Conservation (phyloP, 768 basidiomycete genomes). For the Cyclocybe cylindracea region DNA sequence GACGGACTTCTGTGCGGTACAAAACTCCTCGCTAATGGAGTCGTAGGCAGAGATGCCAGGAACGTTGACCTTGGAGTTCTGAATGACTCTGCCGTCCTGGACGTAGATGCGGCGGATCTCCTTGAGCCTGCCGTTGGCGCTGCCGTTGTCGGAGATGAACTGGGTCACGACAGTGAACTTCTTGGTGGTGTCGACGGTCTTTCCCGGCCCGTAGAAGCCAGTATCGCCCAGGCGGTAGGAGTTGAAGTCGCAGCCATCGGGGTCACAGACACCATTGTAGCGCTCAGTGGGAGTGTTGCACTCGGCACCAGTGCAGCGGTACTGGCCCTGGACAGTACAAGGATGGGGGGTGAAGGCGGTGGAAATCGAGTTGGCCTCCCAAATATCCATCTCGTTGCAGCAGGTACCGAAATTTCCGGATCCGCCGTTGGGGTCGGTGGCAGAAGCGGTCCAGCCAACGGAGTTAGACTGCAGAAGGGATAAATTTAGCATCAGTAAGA, state of each 20-base stretch:
- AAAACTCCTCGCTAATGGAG: too few relatives aligned
- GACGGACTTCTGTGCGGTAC: too few relatives aligned
- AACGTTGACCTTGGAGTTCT: too few relatives aligned
- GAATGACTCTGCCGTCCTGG: background rate
- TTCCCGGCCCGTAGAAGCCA: slow-evolving; percentile 15
- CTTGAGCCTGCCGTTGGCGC: slow-evolving; percentile 23
- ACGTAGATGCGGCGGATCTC: slow-evolving; percentile 29
- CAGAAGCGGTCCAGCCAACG: background rate
- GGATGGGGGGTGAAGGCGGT: slow-evolving; percentile 44
- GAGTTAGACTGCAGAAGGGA: too few relatives aligned
- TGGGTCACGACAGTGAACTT: slow-evolving; percentile 23
- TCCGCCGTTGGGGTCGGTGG: slow-evolving; percentile 41
- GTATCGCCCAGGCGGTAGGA: slow-evolving; percentile 48
- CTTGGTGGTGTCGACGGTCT: slow-evolving; percentile 43
- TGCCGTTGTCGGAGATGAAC: slow-evolving; percentile 41
- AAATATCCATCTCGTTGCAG: slow-evolving; percentile 56
- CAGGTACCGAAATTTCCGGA: slow-evolving; percentile 43
- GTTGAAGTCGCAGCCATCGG: slow-evolving; percentile 58
- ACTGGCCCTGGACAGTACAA: slow-evolving; percentile 36
- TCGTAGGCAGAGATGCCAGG: too few relatives aligned
- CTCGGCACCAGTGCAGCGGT: slow-evolving; percentile 36
- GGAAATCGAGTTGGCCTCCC: slow-evolving; percentile 35
- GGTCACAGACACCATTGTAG: slow-evolving; percentile 44
- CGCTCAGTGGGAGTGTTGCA: slow-evolving; percentile 32
- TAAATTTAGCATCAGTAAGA: too few relatives aligned